A percentile compares a stretch with the other conserved stretches of the same genome.
These are phyloP conservation scores for Cyclostephanos invisitatus DNA, from an alignment of 108 stramenopile genomes.

Conservation along the genomic window DNA sequence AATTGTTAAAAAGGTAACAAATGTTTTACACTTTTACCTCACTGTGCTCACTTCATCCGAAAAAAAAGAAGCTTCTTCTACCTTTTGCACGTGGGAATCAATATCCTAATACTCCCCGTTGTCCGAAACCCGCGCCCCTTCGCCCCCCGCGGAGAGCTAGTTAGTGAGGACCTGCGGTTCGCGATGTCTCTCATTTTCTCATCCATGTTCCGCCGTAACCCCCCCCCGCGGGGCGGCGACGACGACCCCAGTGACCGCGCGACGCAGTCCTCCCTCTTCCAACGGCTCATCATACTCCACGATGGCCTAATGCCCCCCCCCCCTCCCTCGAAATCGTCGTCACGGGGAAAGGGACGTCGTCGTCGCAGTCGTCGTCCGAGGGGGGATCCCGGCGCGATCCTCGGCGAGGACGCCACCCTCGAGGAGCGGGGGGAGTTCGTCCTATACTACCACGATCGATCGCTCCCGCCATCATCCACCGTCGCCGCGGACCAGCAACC, in stretches of 20 bases:
- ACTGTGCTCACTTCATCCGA: too few relatives aligned
- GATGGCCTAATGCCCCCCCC: slow-evolving; percentile 45
- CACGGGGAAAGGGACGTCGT: not conserved
- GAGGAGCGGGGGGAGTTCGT: slow-evolving; percentile 73
- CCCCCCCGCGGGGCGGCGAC: not conserved
- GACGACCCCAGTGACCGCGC: not conserved
- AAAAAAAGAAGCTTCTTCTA: too few relatives aligned
- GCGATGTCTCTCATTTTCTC: too few relatives aligned
- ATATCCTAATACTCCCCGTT: too few relatives aligned
- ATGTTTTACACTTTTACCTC: too few relatives aligned
- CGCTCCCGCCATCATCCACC: slow-evolving; percentile 13
- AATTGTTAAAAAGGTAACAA: too few relatives aligned
- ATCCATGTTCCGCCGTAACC: not conserved
- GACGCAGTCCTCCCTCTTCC: slow-evolving; percentile 26
- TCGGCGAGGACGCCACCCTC: slow-evolving; percentile 67
- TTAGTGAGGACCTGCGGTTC: too few relatives aligned
- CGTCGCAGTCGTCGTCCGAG: not conserved
- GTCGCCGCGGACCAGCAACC: not conserved
- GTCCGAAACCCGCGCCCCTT: too few relatives aligned
- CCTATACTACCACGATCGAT: slow-evolving; percentile 63
- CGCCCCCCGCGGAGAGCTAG: too few relatives aligned
- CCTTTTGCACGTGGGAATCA: too few relatives aligned
- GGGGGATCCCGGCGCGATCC: slow-evolving; percentile 26
- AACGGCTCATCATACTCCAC: slow-evolving; percentile 47
- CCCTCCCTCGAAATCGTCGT: slow-evolving; percentile 1